These are phyloP conservation scores for Craterostigma plantagineum DNA, from an alignment of 257 asterid species.

Conservation along the genomic window DNA sequence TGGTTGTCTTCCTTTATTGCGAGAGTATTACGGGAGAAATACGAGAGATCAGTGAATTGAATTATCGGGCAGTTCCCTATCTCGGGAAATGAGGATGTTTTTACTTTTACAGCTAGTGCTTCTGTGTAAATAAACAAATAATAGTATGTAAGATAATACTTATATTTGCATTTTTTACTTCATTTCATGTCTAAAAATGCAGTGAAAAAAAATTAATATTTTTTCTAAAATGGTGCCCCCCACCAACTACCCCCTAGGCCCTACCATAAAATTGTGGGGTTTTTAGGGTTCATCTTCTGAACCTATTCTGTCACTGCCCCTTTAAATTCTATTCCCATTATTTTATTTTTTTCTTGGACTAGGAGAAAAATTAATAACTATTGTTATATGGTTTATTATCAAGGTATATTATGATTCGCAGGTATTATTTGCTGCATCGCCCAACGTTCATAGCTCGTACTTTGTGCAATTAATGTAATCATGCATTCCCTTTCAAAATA, in stretches of 20 bases:
- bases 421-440: neutral
- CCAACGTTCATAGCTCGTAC: neutral
- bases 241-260: neutral
- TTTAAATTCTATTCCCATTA: conserved; percentile 3
- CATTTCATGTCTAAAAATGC: too few species aligned
- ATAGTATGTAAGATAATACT: too few species aligned
- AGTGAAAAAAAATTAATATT: too few species aligned
- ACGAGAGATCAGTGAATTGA: too few species aligned
- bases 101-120: neutral
- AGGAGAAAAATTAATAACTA: too few species aligned
- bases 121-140: too few species aligned
- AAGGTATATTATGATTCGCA: neutral
- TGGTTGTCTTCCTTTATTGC: too few species aligned
- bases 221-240: conserved; percentile 4
- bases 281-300: conserved; percentile 44
- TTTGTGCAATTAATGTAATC: conserved; percentile 4
- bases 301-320: conserved; percentile 15
- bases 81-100: conserved; percentile 16
- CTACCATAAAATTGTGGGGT: conserved; percentile 19
- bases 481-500: too few species aligned
- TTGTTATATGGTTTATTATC: too few species aligned
- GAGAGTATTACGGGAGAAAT: too few species aligned
- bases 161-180: too few species aligned
- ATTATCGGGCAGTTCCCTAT: conserved; percentile 17
- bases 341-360: too few species aligned